Evolutionary conservation across 2,329 filamentous ascomycete genomes (phyloP).

Genomic region (Penicillium sp.): DNA sequence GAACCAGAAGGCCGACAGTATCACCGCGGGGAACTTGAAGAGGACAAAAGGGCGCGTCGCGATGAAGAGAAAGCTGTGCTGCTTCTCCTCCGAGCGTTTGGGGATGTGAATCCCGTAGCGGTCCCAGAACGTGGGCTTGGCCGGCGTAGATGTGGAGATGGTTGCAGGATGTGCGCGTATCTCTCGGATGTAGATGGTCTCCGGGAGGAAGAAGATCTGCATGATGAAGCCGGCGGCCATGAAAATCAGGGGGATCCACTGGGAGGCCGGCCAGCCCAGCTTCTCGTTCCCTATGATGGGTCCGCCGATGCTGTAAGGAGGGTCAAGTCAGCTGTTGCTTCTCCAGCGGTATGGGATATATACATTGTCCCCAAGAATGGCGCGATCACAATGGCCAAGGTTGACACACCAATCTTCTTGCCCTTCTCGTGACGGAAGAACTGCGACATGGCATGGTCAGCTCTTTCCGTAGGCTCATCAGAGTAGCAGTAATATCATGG

Average conservation of each 20-base stretch:
- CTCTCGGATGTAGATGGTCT: constrained; percentile 8
- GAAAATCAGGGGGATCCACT: constrained; percentile 7
- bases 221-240: constrained; percentile 7
- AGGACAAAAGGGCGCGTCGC: constrained; percentile 7
- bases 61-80: constrained; percentile 7
- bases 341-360: not conserved
- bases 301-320: constrained; percentile 3
- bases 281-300: constrained; percentile 6
- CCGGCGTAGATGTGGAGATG: not conserved
- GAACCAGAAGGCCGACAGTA: constrained; percentile 9
- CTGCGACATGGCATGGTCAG: constrained; percentile 1
- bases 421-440: constrained; percentile 8
- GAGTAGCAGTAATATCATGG: too few relatives aligned
- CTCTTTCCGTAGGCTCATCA: not conserved
- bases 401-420: constrained; percentile 7
- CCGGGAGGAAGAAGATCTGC: constrained; percentile 8
- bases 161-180: not conserved
- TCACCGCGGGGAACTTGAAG: constrained; percentile 6
- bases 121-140: constrained; percentile 1
- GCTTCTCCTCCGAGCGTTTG: constrained; percentile 6
- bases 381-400: constrained; percentile 6
- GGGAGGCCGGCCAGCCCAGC: constrained; percentile 5
- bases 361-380: constrained; percentile 8
- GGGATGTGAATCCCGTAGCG: constrained; percentile 7
- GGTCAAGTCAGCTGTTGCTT: constrained; percentile 1